Conservation (phyloP, 2,329 filamentous ascomycete genomes). For the Talaromyces sp. region DNA sequence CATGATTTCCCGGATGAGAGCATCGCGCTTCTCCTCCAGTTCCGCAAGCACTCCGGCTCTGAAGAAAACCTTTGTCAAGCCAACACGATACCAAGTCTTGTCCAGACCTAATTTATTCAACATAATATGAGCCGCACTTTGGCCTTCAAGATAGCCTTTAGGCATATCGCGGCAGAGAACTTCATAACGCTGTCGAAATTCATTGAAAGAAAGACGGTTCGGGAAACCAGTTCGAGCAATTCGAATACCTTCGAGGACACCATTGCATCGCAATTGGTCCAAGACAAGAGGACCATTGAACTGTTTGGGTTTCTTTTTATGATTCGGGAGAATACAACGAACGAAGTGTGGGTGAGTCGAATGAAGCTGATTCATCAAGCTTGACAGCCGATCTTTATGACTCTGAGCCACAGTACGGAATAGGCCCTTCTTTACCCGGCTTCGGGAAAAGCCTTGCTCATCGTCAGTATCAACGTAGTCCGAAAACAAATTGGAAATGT, state of each 20-base stretch:
- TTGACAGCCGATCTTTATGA: constrained; percentile 98
- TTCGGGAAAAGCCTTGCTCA: constrained; percentile 61
- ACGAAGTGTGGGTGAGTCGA: constrained; percentile 98
- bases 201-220: constrained; percentile 83
- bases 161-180: constrained; percentile 86
- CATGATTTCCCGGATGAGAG: constrained; percentile 91
- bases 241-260: constrained; percentile 96
- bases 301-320: constrained; percentile 93
- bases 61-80: constrained; percentile 97
- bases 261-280: constrained; percentile 96
- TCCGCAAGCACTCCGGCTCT: constrained; percentile 92
- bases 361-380: constrained; percentile 86
- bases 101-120: constrained; percentile 85
- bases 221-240: constrained; percentile 97
- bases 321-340: constrained; percentile 93
- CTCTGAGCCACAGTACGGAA: constrained; percentile 95
- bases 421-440: constrained; percentile 89
- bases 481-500: constrained; percentile 76
- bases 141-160: constrained; percentile 84
- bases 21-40: constrained; percentile 89
- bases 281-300: constrained; percentile 88
- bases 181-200: constrained; percentile 94
- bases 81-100: constrained; percentile 80
- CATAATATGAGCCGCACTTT: constrained; percentile 78
- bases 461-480: constrained; percentile 85